Conservation (phyloP, 2,329 filamentous ascomycete species). For the Colletotrichum sidae region DNA sequence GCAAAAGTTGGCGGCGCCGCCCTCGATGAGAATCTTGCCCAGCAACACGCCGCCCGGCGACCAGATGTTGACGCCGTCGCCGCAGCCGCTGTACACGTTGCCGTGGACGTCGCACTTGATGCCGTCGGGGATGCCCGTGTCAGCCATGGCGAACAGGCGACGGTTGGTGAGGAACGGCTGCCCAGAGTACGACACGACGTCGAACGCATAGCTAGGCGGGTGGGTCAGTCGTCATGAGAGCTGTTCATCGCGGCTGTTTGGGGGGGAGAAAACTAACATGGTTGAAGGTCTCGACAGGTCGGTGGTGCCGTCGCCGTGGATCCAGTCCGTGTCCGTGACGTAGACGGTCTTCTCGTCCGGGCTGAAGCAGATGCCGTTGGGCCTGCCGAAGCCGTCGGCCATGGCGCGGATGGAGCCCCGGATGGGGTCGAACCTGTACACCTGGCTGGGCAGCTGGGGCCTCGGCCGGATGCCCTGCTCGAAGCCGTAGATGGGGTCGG, state of each 20-base stretch:
- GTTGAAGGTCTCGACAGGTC: slow-evolving; percentile 29
- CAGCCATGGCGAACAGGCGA: slow-evolving; percentile 62
- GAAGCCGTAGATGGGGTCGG: slow-evolving; percentile 60
- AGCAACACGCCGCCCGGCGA: slow-evolving; percentile 57
- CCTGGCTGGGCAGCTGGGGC: slow-evolving; percentile 57
- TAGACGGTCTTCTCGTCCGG: slow-evolving; percentile 58
- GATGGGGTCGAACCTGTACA: slow-evolving; percentile 58
- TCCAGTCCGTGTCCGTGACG: slow-evolving; percentile 55
- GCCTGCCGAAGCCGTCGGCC: slow-evolving; percentile 60
- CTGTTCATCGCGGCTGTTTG: slow-evolving; percentile 26
- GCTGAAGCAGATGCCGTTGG: slow-evolving; percentile 59
- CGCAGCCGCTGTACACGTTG: slow-evolving; percentile 62
- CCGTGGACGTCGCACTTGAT: slow-evolving; percentile 60
- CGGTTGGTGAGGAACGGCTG: slow-evolving; percentile 55
- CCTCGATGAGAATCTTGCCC: slow-evolving; percentile 56
- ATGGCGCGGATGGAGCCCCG: slow-evolving; percentile 55
- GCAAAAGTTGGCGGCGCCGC: slow-evolving; percentile 59
- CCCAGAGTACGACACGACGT: slow-evolving; percentile 40
- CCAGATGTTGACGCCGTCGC: slow-evolving; percentile 63
- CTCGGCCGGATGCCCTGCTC: slow-evolving; percentile 60
- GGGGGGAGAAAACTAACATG: slow-evolving; percentile 15
- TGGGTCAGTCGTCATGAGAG: slow-evolving; percentile 29
- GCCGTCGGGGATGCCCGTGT: slow-evolving; percentile 58
- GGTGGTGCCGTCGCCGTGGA: slow-evolving; percentile 48
- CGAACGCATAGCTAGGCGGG: slow-evolving; percentile 50